Evolutionary conservation across 140 eudicot species (phyloP), one percentile per base, ranked within the genome.

Genomic region (Senecio squalidus): DNA sequence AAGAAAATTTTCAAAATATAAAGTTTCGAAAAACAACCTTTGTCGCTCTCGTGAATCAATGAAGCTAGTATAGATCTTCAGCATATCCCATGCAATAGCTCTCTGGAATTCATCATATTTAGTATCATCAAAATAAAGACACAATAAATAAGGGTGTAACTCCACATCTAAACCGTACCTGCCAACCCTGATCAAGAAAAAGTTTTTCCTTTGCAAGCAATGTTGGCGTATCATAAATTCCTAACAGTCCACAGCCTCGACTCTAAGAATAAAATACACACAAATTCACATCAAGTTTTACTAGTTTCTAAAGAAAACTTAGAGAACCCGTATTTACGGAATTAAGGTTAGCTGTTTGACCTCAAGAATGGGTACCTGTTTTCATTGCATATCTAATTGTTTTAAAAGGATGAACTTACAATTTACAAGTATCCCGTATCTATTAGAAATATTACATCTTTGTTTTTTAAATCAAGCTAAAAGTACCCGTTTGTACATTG

Each of bases 11-110:
- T n/a, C n/a, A n/a, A n/a, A n/a, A n/a, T n/a, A 13, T 36, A 47
- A 48, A 51, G 44, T 46, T 68, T 3, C 15, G 27, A 20, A 68
- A 61, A 41, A 25, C 15, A 50, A 87, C 96, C 99, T 82, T 58
- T 89, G 89, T 69, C 95, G 88, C 65, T 93, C 99, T 78, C 78
- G 95, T 56, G 85, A 66, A 14, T 93, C 96, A 73, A 93, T 74
- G 62, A 87, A 93, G 47, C 74, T 69, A 54, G 75, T 80, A 34
- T 93, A 93, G 38, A 93, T 86, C 77, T 76, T 84, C 64, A 79
- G 73, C 99, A 93, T 93, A 76, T 92, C 96, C 99, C 99, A 93
- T 13, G 95, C 96, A 82, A 69, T 74, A 68, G 96, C 95, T 75
- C 75, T 93, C 99, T 93, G 78, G 31, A 76, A 68, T 26, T 46